Conservation (phyloP, 768 basidiomycete genomes). For the Lactarius evosmus region DNA sequence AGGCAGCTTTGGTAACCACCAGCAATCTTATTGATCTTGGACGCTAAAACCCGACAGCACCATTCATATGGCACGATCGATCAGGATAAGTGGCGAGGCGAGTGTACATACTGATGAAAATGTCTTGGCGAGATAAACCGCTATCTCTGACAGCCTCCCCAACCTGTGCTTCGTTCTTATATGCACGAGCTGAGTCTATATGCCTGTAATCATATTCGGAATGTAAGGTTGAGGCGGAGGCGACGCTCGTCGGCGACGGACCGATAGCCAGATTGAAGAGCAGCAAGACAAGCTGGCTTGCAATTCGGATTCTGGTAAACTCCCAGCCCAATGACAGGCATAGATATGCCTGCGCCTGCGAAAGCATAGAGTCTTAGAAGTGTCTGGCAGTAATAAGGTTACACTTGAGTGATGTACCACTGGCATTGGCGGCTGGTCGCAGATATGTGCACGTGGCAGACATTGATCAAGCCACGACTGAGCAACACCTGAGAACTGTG, state of each 20-base stretch:
- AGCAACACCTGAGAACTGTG: neutral
- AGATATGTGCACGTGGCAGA: slow-evolving; percentile 17
- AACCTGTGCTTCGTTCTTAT: slow-evolving; percentile 62
- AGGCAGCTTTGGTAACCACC: slow-evolving; percentile 17
- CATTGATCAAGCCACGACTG: slow-evolving; percentile 2
- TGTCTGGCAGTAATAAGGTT: neutral
- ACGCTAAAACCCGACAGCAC: slow-evolving; percentile 14
- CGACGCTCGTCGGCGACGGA: slow-evolving; percentile 29
- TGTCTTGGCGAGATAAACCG: slow-evolving; percentile 51
- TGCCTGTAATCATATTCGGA: slow-evolving; percentile 44
- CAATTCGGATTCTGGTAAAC: slow-evolving; percentile 66
- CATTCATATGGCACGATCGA: neutral
- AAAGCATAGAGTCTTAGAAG: neutral
- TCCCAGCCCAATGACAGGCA: slow-evolving; percentile 67
- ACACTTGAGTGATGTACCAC: slow-evolving; percentile 35
- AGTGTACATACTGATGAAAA: slow-evolving; percentile 63
- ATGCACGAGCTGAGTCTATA: slow-evolving; percentile 69
- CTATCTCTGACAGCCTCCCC: slow-evolving; percentile 57
- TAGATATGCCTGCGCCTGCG: slow-evolving; percentile 44
- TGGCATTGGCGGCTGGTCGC: slow-evolving; percentile 24
- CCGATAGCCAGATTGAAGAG: slow-evolving; percentile 67
- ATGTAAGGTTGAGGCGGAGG: neutral
- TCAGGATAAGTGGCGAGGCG: neutral
- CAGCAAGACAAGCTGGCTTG: slow-evolving; percentile 53
- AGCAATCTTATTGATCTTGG: slow-evolving; percentile 25